phyloP scores from a whole-genome alignment of 1,284 basidiomycete species.

The Anthracocystis panici-leucophaei region DNA sequence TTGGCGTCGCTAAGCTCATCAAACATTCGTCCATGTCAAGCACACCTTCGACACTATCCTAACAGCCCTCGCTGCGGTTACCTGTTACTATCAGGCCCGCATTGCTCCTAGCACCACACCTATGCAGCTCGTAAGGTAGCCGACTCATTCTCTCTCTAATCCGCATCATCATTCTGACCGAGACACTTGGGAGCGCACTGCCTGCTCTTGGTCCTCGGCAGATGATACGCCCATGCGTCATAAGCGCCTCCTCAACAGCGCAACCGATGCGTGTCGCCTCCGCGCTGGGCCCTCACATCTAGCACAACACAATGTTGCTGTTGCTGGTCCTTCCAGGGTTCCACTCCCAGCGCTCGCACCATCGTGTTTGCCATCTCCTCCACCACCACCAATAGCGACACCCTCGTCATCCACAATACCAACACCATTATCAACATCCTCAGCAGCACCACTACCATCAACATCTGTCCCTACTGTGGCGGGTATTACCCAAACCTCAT shows the following conservation, averaged over 20 bases:
- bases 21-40: not conserved
- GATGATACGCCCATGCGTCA: conserved; percentile 48
- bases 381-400: conserved; percentile 35
- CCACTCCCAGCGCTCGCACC: conserved; percentile 6
- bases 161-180: conserved; percentile 21
- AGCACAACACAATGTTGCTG: conserved; percentile 14
- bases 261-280: conserved; percentile 26
- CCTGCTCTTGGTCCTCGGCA: conserved; percentile 36
- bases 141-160: not conserved
- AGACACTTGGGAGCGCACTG: conserved; percentile 28
- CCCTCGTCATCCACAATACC: conserved; percentile 4
- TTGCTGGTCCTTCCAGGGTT: conserved; percentile 35
- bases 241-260: conserved; percentile 37
- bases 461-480: not conserved
- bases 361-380: conserved; percentile 16
- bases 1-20: not conserved
- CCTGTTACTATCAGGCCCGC: conserved; percentile 14
- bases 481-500: not conserved
- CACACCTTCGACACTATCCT: not conserved
- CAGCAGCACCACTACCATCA: conserved; percentile 5
- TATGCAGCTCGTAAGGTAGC: conserved; percentile 35
- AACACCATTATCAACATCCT: conserved; percentile 3
- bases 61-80: not conserved
- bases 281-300: conserved; percentile 16
- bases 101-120: not conserved